Percentiles rank a stretch among this genome's conserved stretches.
These are phyloP conservation scores for Diplodia scrobiculata DNA, from an alignment of 2,329 filamentous ascomycete species.

Conservation along the genomic window DNA sequence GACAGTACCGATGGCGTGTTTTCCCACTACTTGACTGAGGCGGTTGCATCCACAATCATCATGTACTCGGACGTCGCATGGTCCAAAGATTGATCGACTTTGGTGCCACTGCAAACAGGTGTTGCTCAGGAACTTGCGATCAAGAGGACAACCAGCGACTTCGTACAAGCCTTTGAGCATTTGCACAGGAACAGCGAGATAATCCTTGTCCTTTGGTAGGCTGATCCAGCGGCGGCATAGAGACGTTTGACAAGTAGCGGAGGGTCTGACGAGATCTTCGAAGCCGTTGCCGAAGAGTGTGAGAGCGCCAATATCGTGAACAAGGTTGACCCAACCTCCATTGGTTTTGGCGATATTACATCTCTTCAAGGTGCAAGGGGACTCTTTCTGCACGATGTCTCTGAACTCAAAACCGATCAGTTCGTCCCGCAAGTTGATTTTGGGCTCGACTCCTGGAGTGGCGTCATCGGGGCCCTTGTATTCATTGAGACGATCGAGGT, in stretches of 20 bases:
- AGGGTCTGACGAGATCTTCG: not conserved
- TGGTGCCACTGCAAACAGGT: conserved; percentile 33
- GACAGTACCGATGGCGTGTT: not conserved
- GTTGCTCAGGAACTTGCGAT: conserved; percentile 31
- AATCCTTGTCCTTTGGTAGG: conserved; percentile 28
- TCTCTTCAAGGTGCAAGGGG: not conserved
- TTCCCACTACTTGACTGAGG: not conserved
- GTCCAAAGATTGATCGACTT: conserved; percentile 1
- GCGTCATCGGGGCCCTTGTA: not conserved
- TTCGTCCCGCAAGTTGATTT: not conserved
- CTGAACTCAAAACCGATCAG: not conserved
- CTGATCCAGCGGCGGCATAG: not conserved
- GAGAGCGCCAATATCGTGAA: not conserved
- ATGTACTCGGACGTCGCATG: not conserved
- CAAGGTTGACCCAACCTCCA: not conserved
- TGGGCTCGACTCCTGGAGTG: not conserved
- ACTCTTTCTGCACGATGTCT: not conserved
- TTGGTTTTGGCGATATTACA: not conserved
- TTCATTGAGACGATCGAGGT: not conserved
- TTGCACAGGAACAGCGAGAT: conserved; percentile 31
- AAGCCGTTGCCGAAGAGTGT: not conserved
- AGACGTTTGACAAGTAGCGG: not conserved
- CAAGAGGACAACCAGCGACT: conserved; percentile 31
- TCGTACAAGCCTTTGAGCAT: conserved; percentile 31
- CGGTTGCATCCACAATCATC: not conserved